Percentiles rank a stretch among this genome's conserved stretches.
Conservation (phyloP, 495 filamentous ascomycete species). For the Aspergillus ellipticus region DNA sequence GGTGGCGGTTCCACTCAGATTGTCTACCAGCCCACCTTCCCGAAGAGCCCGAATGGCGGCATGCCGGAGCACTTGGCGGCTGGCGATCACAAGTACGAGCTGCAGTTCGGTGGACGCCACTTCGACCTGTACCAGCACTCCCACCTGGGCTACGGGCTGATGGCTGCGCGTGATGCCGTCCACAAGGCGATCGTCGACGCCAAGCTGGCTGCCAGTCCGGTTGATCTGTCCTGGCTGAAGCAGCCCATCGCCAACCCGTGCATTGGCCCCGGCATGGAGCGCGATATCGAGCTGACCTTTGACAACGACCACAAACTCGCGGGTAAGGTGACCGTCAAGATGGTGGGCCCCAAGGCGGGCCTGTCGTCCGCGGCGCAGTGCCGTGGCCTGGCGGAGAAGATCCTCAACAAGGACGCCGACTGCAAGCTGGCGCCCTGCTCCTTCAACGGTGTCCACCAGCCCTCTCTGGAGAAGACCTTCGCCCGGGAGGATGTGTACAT, state of each 20-base stretch:
- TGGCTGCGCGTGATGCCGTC: slow-evolving; percentile 84
- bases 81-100: slow-evolving; percentile 94
- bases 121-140: slow-evolving; percentile 98
- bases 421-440: slow-evolving; percentile 88
- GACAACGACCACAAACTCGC: slow-evolving; percentile 59
- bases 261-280: slow-evolving; percentile 73
- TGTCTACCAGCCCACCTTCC: slow-evolving; percentile 95
- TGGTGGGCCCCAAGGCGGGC: slow-evolving; percentile 70
- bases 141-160: slow-evolving; percentile 94
- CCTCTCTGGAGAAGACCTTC: slow-evolving; percentile 89
- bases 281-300: slow-evolving; percentile 64
- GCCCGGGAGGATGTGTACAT: slow-evolving; percentile 89
- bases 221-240: slow-evolving; percentile 54
- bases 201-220: slow-evolving; percentile 46
- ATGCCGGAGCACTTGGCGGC: slow-evolving; percentile 84
- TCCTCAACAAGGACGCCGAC: slow-evolving; percentile 78
- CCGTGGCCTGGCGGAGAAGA: slow-evolving; percentile 83
- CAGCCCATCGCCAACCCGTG: slow-evolving; percentile 80
- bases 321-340: slow-evolving; percentile 62
- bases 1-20: slow-evolving; percentile 97
- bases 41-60: slow-evolving; percentile 65
- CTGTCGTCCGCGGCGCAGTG: slow-evolving; percentile 76
- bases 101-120: slow-evolving; percentile 83
- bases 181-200: slow-evolving; percentile 67
- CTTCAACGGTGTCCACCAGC: slow-evolving; percentile 95